Evolutionary conservation across 2,329 filamentous ascomycete genomes (phyloP), one percentile per base, ranked within the genome.

Genomic region (Xylariaceae sp.): DNA sequence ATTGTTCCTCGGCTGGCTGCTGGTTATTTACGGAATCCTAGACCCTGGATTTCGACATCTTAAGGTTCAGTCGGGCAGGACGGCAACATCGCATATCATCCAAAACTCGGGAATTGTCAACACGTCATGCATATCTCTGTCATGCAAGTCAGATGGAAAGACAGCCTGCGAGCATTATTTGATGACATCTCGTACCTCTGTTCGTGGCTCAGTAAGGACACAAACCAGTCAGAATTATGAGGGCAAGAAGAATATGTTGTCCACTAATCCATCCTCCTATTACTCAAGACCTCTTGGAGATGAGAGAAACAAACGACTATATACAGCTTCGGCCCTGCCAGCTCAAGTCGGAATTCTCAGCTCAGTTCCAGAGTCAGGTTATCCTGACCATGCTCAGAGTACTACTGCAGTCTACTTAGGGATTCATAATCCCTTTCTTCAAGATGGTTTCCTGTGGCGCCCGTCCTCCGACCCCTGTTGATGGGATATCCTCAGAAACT

Each of bases 401-500:
- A 23, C 34, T 39, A 15, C 35, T 18, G 2, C 17, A n/a, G 23
- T 30, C 23, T 42, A 15, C 15, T 52, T 35, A 55, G 49, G 18
- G 15, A 39, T 37, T 42, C 7, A 42, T 8, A 30, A 4, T 42
- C 15, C 15, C 18, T n/a, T 9, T 49, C 23, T 10, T 51, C 56
- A 67, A 64, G 52, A 69, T 69, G 67, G 66, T 69, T 49, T 60
- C 60, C 48, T 60, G 63, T 37, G 52, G 53, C 45, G 62, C 66
- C 51, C 37, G 51, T 30, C 58, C 66, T 3, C 59, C 66, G 7
- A 51, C 56, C 18, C 51, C 64, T 30, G 10, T 44, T 59, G 62
- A 59, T n/a, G 61, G 57, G 15, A 23, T 58, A 10, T 39, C 56
- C 4, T n/a, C 57, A 17, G 61, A 34, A 55, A 55, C 68, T 56